These are phyloP conservation scores for Spinacia oleracea DNA, from an alignment of 179 eudicot genomes.

Conservation along the genomic window DNA sequence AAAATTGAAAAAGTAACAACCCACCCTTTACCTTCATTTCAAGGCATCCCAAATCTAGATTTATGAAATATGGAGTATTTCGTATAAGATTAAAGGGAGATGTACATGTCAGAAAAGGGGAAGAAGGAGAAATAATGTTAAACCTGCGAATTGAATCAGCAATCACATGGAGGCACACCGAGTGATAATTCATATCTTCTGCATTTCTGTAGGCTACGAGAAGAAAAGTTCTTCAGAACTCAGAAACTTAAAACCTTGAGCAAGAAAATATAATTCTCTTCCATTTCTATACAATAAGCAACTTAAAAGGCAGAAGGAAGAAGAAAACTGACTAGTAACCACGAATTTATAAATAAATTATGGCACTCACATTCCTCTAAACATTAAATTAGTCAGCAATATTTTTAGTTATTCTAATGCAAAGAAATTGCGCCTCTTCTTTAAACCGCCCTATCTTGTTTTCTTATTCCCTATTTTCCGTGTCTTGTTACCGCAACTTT, in stretches of 20 bases:
- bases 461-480: too few relatives aligned
- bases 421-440: too few relatives aligned
- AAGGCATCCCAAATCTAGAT: not conserved
- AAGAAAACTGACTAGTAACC: not conserved
- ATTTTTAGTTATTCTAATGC: not conserved
- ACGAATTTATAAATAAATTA: not conserved
- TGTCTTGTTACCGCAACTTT: too few relatives aligned
- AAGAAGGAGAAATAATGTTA: slow-evolving; percentile 20
- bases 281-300: not conserved
- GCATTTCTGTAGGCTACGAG: slow-evolving; percentile 89
- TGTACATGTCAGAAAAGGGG: not conserved
- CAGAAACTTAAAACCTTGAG: not conserved
- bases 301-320: not conserved
- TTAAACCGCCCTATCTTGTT: too few relatives aligned
- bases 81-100: not conserved
- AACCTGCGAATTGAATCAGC: slow-evolving; percentile 98
- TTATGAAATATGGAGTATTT: not conserved
- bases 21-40: not conserved
- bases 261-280: too few relatives aligned
- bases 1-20: not conserved
- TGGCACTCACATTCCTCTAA: not conserved
- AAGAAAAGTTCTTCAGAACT: slow-evolving; percentile 17
- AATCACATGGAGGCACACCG: slow-evolving; percentile 93
- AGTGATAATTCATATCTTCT: slow-evolving; percentile 94
- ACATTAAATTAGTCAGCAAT: not conserved